Evolutionary conservation across 441 rosid species (phyloP).

Genomic region (Sinapis alba): DNA sequence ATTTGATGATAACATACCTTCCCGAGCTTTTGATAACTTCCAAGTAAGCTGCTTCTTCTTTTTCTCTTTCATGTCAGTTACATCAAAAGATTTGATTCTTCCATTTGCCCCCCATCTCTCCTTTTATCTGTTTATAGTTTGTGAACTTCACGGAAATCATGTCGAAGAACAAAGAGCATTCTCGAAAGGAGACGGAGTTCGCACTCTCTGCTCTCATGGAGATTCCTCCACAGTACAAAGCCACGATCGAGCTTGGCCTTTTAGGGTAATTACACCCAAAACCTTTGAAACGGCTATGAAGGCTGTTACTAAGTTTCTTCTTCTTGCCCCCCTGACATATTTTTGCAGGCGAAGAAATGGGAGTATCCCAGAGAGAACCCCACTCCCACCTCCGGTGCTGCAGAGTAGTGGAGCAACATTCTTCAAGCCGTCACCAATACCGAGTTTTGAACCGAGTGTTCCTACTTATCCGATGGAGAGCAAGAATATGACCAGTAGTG

Average conservation of each 20-base stretch:
- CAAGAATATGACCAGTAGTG: conserved; percentile 38
- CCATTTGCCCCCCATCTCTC: background rate
- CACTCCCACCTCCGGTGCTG: conserved; percentile 63
- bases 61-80: background rate
- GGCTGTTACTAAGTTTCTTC: background rate
- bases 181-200: conserved; percentile 67
- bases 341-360: conserved; percentile 52
- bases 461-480: conserved; percentile 46
- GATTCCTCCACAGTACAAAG: conserved; percentile 76
- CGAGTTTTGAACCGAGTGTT: conserved; percentile 48
- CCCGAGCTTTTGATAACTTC: conserved; percentile 78
- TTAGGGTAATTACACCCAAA: conserved; percentile 4
- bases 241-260: conserved; percentile 63
- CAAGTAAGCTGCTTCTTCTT: conserved; percentile 45
- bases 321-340: conserved; percentile 5
- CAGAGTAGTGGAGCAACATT: conserved; percentile 43
- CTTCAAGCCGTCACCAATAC: conserved; percentile 36
- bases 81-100: background rate
- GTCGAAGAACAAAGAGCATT: conserved; percentile 54
- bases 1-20: conserved; percentile 78
- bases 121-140: conserved; percentile 46
- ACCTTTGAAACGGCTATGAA: background rate
- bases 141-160: conserved; percentile 78
- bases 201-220: conserved; percentile 81
- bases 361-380: conserved; percentile 50